A percentile compares a stretch with the other conserved stretches of the same genome.
Evolutionary conservation across 805 yeast genomes (phyloP).

Genomic region (Metschnikowia cubensis): DNA sequence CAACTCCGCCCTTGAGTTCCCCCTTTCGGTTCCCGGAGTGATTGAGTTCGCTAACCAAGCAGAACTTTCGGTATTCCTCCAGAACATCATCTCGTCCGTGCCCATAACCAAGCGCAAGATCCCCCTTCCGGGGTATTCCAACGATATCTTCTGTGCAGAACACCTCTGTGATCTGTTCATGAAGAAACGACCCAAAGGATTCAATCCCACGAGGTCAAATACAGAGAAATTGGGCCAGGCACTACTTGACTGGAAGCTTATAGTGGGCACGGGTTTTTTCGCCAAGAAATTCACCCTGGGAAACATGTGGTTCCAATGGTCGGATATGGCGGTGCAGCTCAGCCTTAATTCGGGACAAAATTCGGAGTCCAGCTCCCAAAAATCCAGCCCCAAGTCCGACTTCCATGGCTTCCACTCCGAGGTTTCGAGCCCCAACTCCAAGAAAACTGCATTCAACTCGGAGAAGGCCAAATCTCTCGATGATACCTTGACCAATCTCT

Average conservation of each 20-base stretch:
- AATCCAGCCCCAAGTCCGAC: no score
- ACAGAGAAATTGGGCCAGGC: constrained; percentile 41
- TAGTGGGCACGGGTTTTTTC: constrained; percentile 30
- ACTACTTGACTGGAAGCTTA: constrained; percentile 31
- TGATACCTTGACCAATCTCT: constrained; percentile 19
- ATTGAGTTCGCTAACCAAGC: constrained; percentile 14
- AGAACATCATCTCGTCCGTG: constrained; percentile 21
- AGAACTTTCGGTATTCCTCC: constrained; percentile 23
- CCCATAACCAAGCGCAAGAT: constrained; percentile 29
- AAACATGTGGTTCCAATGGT: constrained; percentile 45
- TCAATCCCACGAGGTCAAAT: constrained; percentile 34
- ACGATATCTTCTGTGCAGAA: constrained; percentile 39
- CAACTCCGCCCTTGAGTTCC: constrained; percentile 22
- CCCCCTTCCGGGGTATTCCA: constrained; percentile 38
- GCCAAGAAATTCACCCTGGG: constrained; percentile 37
- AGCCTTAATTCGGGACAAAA: background rate
- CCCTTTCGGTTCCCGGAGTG: constrained; percentile 28
- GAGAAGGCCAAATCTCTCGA: constrained; percentile 5
- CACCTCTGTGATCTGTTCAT: constrained; percentile 28
- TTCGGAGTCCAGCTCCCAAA: no score
- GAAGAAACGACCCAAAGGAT: constrained; percentile 25
- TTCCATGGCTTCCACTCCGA: no score
- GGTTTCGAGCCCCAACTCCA: no score
- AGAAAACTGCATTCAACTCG: no score
- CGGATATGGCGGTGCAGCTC: constrained; percentile 26